Evolutionary conservation across 768 basidiomycete species (phyloP), one percentile per base, ranked within the genome.

Genomic region (Termitomyces sp.): DNA sequence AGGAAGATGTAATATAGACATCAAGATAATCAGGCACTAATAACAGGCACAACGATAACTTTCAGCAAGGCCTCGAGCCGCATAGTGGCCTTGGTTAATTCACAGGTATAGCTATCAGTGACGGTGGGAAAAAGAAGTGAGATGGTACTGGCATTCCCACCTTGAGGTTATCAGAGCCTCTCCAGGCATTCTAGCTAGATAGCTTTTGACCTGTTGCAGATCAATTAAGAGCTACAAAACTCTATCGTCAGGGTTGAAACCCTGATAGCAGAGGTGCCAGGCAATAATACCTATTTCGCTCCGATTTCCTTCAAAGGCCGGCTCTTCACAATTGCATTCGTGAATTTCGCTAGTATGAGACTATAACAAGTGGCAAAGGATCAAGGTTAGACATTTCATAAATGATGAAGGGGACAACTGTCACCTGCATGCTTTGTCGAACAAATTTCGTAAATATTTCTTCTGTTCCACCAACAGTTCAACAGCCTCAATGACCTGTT

Each of bases 341-440:
- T 97, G 63, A 98, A 98, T 55, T 90, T 89, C 34, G 85, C 83
- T 40, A 98, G 72, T 34, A 98, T 73, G 37, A 96, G 74, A 47
- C 94, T 96, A 59, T n/a, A 28, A 7, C 4, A 28, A 0, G 10
- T 7, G 17, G n/a, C n/a, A n/a, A 3, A 6, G 19, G 17, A 19
- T 50, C 17, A 43, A 57, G 22, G 19, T 49, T 19, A 10, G 21
- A 56, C n/a, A 54, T 26, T 43, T 48, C 32, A 48, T 24, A 11
- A 22, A 17, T 28, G 34, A 19, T n/a, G 10, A 3, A 41, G 17
- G 22, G 17, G 30, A 28, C n/a, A 4, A 35, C 65, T 75, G 57
- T 52, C 7, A 97, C 95, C 89, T 92, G 54, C 89, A 88, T 9
- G 88, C 87, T 68, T 97, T 98, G 66, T 99, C 97, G 50, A 94